Percentiles rank a stretch among this genome's conserved stretches.
Evolutionary conservation across 164 flowering plant genomes (phyloP).

Genomic region (Magnolia sinica): DNA sequence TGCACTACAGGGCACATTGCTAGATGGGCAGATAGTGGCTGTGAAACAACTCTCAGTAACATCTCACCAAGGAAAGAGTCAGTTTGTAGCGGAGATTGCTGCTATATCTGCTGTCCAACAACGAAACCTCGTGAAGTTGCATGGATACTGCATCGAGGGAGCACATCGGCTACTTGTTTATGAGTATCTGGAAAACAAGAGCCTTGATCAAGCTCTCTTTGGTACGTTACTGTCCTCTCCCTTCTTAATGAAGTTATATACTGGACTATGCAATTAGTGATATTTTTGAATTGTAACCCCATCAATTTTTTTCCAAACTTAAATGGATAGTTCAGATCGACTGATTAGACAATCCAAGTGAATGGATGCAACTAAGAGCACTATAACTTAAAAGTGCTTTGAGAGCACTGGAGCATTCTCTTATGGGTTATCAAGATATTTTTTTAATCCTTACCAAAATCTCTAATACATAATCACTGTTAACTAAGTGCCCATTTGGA

Average conservation of each 20-base stretch:
- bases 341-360: too few relatives aligned
- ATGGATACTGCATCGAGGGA: conserved; percentile 80
- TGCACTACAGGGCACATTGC: conserved; percentile 48
- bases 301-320: too few relatives aligned
- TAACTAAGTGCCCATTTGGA: too few relatives aligned
- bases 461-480: too few relatives aligned
- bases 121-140: conserved; percentile 71
- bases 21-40: conserved; percentile 62
- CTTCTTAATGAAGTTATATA: too few relatives aligned
- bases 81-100: conserved; percentile 72
- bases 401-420: too few relatives aligned
- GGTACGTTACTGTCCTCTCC: conserved; percentile 28
- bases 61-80: conserved; percentile 73
- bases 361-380: too few relatives aligned
- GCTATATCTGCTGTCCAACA: conserved; percentile 85
- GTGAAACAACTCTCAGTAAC: conserved; percentile 67
- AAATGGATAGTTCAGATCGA: too few relatives aligned
- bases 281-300: too few relatives aligned
- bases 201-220: conserved; percentile 77
- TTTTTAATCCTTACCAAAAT: too few relatives aligned
- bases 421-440: too few relatives aligned
- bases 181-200: conserved; percentile 69
- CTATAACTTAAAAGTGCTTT: too few relatives aligned
- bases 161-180: conserved; percentile 63
- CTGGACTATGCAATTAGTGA: neutral